These are phyloP conservation scores for Gautieria morchelliformis DNA, from an alignment of 768 basidiomycete species.

Conservation along the genomic window DNA sequence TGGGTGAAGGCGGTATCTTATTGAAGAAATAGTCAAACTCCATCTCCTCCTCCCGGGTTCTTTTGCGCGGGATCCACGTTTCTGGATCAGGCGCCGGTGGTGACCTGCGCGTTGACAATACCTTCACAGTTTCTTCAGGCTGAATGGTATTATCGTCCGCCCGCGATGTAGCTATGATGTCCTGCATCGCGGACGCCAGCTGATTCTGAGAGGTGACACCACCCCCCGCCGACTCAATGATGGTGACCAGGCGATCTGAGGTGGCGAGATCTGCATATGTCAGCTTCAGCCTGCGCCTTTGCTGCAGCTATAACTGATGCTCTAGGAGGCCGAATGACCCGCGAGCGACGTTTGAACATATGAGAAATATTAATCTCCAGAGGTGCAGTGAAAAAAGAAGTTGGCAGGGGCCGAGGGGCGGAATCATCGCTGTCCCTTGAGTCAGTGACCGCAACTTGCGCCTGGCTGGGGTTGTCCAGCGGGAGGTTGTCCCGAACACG, in stretches of 20 bases:
- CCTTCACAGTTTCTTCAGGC: background rate
- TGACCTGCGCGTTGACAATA: background rate
- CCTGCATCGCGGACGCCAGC: background rate
- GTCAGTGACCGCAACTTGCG: background rate
- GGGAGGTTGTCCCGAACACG: background rate
- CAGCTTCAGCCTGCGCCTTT: background rate
- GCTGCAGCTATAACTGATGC: background rate
- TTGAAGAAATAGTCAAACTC: background rate
- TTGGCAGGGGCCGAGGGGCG: slow-evolving; percentile 5
- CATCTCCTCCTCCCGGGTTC: background rate
- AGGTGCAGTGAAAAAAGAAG: slow-evolving; percentile 7
- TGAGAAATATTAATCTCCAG: background rate
- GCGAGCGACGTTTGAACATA: slow-evolving; percentile 1
- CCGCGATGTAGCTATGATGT: background rate
- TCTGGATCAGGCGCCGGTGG: background rate
- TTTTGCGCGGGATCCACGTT: background rate
- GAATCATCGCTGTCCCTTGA: slow-evolving; percentile 6
- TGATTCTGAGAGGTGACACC: background rate
- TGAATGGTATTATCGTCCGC: background rate
- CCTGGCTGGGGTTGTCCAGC: background rate
- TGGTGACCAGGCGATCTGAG: background rate
- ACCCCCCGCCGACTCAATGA: background rate
- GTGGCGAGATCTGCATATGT: background rate
- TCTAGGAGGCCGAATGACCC: background rate
- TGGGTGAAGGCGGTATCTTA: background rate